A percentile compares a stretch with the other conserved stretches of the same genome.
These are phyloP conservation scores for Helotiales sp. DNA, from an alignment of 2,329 filamentous ascomycete species.

Conservation along the genomic window DNA sequence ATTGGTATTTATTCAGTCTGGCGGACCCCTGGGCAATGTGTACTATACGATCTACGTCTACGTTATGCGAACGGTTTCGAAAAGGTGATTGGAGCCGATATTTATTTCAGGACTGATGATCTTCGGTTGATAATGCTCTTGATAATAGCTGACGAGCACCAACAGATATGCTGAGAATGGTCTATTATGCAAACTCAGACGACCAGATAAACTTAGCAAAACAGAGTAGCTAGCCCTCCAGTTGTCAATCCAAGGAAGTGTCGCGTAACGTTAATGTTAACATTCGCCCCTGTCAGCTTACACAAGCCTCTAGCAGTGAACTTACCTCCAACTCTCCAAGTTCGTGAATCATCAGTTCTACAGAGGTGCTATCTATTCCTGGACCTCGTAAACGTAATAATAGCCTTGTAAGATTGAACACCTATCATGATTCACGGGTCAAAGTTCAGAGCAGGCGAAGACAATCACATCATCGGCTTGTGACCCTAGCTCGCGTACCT, in stretches of 20 bases:
- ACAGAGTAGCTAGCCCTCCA: too few species aligned
- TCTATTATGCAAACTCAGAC: neutral
- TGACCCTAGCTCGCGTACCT: neutral
- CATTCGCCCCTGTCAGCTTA: too few species aligned
- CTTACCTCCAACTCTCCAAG: too few species aligned
- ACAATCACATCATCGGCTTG: neutral
- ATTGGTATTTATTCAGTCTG: neutral
- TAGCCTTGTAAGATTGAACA: too few species aligned
- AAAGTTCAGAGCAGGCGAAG: too few species aligned
- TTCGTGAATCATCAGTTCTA: too few species aligned
- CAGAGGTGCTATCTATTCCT: too few species aligned
- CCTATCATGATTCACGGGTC: too few species aligned
- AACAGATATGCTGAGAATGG: neutral
- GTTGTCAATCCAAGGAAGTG: too few species aligned
- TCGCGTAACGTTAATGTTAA: neutral
- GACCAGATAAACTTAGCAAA: neutral
- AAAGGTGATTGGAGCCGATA: neutral
- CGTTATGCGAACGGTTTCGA: neutral
- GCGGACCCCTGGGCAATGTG: neutral
- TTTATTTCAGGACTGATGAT: neutral
- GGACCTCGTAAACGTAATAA: too few species aligned
- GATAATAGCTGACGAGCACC: neutral
- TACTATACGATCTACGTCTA: neutral
- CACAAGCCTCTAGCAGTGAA: too few species aligned
- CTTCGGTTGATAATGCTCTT: neutral